Evolutionary conservation across 1,139 yeast genomes (phyloP).

Genomic region (Kodamaea sp.): DNA sequence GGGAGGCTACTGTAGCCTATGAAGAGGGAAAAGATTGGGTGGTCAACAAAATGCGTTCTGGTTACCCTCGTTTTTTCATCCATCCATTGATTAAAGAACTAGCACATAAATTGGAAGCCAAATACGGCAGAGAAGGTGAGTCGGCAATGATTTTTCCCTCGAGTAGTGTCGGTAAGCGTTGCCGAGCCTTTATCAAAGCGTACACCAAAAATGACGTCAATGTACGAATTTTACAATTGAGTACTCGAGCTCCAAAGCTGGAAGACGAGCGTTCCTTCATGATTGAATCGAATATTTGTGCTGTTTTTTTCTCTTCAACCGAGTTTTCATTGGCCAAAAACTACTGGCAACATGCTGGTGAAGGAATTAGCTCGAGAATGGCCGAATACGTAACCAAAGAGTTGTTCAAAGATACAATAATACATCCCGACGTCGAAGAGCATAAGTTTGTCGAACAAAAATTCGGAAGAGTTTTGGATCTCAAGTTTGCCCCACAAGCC

Average conservation of each 20-base stretch:
- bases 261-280: constrained; percentile 57
- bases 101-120: constrained; percentile 43
- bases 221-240: constrained; percentile 73
- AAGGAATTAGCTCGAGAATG: constrained; percentile 83
- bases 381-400: constrained; percentile 80
- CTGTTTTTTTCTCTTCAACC: constrained; percentile 64
- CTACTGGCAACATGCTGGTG: constrained; percentile 97
- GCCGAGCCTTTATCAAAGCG: constrained; percentile 67
- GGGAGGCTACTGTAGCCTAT: constrained; percentile 90
- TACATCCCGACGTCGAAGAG: constrained; percentile 46
- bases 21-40: constrained; percentile 90
- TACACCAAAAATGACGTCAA: constrained; percentile 25
- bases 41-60: constrained; percentile 72
- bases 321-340: constrained; percentile 66
- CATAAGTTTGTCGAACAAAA: constrained; percentile 79
- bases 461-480: constrained; percentile 83
- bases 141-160: constrained; percentile 73
- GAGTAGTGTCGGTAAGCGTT: constrained; percentile 73
- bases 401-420: constrained; percentile 35
- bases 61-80: constrained; percentile 86
- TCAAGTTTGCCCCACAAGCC: constrained; percentile 72
- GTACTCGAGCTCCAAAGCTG: constrained; percentile 64
- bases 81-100: constrained; percentile 70
- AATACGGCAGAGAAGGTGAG: constrained; percentile 79
- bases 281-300: constrained; percentile 67